Base-by-base conservation (phyloP, 257 asterid genomes). In the Euphrasia confusa region DNA sequence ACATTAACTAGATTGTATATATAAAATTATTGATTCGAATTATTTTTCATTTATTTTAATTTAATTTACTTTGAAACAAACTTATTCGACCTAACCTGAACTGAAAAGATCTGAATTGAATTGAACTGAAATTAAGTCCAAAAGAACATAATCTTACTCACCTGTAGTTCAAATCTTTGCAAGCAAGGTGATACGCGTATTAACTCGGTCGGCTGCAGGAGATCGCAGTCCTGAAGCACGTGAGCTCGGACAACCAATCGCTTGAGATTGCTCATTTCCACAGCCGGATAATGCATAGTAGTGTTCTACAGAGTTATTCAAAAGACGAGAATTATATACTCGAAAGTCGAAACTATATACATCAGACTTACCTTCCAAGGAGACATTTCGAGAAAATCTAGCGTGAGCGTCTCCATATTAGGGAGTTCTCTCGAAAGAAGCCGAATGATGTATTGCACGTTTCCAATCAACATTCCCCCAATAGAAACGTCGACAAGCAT, bases 251-350 rank as follows among this genome's bases (percentile, higher is more conserved):
- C 60, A 7, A 55, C 18, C 40, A 55, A 55, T 10, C 27, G 60
- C 40, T 55, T 55, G 11, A 55, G 60, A 26, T 55, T 55, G 37
- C 17, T 55, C 60, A 55, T 27, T 55, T 55, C 27, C 60, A 26
- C 40, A 55, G 40, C 40, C 12, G 60, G 27, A 55, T 12, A 26
- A 17, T 21, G 28, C 14, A 54, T 9, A 3, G 1, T 4, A 24
- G 59, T 8, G 26, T 21, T 7, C 59, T 54, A 6, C 12, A 8
- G 60, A 27, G 18, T 10, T 9, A 9, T 3, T 14, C 3, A 52
- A 52, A 52, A 52, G 1, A 52, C 1, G 13, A 2, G 9, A 18
- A 7, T 2, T 5, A 52, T 7, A 21, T 7, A 3, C 11, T 21
- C 24, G 24, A 21, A 21, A 21, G 24, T 21, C 24, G 24, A 21